Evolutionary conservation across 106 monocot genomes (phyloP).

Genomic region (Dendrobium huoshanense): DNA sequence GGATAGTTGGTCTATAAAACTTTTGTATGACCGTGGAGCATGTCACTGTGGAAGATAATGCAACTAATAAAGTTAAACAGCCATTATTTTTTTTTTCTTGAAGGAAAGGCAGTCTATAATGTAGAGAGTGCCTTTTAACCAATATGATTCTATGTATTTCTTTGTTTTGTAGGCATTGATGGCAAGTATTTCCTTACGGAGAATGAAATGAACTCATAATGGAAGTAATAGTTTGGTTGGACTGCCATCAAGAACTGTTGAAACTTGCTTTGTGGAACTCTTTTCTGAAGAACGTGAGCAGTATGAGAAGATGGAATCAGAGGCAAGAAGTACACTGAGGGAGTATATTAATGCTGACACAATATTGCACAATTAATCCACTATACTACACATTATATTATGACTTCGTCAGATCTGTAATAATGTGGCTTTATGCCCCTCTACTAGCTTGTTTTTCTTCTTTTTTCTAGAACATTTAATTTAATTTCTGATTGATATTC

Average conservation of each 20-base stretch:
- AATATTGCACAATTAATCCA: slow-evolving; percentile 67
- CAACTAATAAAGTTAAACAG: not conserved
- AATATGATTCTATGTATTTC: not conserved
- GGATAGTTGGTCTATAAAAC: not conserved
- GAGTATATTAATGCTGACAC: slow-evolving; percentile 60
- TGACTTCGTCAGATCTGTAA: slow-evolving; percentile 95
- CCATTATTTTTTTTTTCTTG: not conserved
- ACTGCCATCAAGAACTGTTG: slow-evolving; percentile 67
- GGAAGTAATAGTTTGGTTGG: slow-evolving; percentile 35
- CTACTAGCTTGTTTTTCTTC: not conserved
- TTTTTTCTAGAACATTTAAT: not conserved
- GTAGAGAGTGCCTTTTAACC: not conserved
- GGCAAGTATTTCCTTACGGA: slow-evolving; percentile 73
- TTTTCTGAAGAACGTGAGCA: slow-evolving; percentile 76
- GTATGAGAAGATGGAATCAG: slow-evolving; percentile 76
- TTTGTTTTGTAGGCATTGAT: slow-evolving; percentile 59
- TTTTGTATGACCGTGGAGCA: not conserved
- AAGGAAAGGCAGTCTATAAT: not conserved
- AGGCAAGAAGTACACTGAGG: slow-evolving; percentile 51
- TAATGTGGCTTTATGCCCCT: slow-evolving; percentile 69
- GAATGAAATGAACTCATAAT: slow-evolving; percentile 50
- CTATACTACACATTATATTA: slow-evolving; percentile 78
- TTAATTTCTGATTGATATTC: not conserved
- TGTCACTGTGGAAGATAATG: not conserved
- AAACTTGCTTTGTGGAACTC: slow-evolving; percentile 73